Base-by-base conservation (phyloP, 176 grass and related monocot genomes). In the Zoysia pacifica region DNA sequence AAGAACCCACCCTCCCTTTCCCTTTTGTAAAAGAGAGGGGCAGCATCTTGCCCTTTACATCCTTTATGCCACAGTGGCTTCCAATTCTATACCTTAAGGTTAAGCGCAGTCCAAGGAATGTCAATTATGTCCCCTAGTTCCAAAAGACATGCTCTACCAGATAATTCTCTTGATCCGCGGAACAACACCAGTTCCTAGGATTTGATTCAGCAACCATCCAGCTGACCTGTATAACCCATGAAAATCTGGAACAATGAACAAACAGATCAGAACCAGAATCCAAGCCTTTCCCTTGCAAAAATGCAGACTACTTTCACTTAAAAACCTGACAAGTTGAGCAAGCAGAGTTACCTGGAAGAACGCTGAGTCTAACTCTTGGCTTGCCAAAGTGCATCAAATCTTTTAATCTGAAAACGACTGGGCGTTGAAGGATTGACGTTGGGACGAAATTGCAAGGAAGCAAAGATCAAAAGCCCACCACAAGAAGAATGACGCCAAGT, bases 11-110 rank as follows among this genome's bases (percentile, higher is more conserved):
- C 13, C 67, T 4, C 36, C 61, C 42, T 85, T 85, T 82, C 67
- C 50, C 82, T 79, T 89, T 90, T 53, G 39, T 69, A 43, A 81
- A 82, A 88, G 82, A 67, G 58, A 65, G 42, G 46, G 51, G 41
- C 13, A 73, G 67, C 82, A 85, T 85, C 87, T 89, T 85, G 28
- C n/a, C 72, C 66, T 85, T 72, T 72, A 43, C 52, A 7, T 85
- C 45, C 41, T 71, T 76, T 81, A 67, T 78, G 73, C 67, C 37
- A 47, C 62, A 53, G 8, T 12, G 43, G 70, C 65, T 76, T 75
- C 86, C 15, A 81, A 55, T 70, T 85, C 48, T 55, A 60, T 5
- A 10, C 55, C 64, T 81, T 80, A 65, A n/a, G 55, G 13, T 44
- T 80, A 64, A 62, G 40, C 14, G 28, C 49, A 35, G 6, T 67